Evolutionary conservation across 2,329 filamentous ascomycete genomes (phyloP).

Genomic region (Grosmannia huntii): DNA sequence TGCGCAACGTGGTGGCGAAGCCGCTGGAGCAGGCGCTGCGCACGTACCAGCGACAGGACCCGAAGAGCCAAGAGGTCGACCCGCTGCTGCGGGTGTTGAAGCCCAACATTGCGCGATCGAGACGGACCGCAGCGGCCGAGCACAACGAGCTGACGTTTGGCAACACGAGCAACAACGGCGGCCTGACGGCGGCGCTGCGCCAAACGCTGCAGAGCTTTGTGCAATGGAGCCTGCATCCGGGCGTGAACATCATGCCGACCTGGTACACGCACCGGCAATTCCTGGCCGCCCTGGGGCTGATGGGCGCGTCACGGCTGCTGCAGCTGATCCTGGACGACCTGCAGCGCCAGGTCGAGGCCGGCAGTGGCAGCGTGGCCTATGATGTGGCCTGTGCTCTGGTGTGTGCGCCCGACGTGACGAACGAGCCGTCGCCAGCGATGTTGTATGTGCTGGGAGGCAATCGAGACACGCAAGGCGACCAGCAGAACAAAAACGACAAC

Average conservation of each 20-base stretch:
- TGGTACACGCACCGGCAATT: constrained; percentile 63
- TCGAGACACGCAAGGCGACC: not conserved
- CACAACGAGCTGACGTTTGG: constrained; percentile 49
- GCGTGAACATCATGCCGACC: constrained; percentile 41
- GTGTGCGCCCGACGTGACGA: constrained; percentile 48
- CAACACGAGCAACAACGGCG: constrained; percentile 30
- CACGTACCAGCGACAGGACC: constrained; percentile 52
- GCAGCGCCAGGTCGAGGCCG: constrained; percentile 44
- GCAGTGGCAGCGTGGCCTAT: constrained; percentile 48
- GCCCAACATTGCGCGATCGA: constrained; percentile 41
- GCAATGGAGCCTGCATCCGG: constrained; percentile 50
- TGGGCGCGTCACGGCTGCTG: constrained; percentile 50
- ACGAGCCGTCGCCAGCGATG: constrained; percentile 23
- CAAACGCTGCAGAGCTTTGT: constrained; percentile 50
- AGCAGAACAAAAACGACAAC: constrained; percentile 18
- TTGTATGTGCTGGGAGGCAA: constrained; percentile 4
- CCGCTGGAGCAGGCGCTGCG: constrained; percentile 55
- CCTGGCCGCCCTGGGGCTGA: constrained; percentile 43
- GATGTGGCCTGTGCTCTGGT: constrained; percentile 59
- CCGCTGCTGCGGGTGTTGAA: constrained; percentile 55
- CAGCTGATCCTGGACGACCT: constrained; percentile 55
- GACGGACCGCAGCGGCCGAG: constrained; percentile 49
- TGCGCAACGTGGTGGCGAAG: constrained; percentile 58
- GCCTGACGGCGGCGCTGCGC: constrained; percentile 44
- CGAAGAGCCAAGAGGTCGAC: constrained; percentile 55